phyloP scores from a whole-genome alignment of 352 stramenopile species.

The Pythium phragmiticola region DNA sequence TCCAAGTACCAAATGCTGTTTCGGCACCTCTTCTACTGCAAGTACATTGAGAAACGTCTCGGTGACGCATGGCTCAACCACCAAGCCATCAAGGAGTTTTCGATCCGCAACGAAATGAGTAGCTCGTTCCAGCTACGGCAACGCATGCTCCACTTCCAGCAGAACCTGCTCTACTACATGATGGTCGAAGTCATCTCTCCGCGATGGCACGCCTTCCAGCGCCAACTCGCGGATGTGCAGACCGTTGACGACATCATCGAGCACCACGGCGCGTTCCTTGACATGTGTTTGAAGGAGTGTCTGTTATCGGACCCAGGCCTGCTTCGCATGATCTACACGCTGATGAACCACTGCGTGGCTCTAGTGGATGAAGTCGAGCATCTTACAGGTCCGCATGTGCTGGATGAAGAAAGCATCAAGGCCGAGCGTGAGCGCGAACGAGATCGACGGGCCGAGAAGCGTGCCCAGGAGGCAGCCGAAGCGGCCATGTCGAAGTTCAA shows the following conservation, averaged over 20 bases:
- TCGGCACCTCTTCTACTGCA: constrained; percentile 98
- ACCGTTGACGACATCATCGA: constrained; percentile 96
- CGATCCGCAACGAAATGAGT: constrained; percentile 84
- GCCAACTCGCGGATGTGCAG: constrained; percentile 63
- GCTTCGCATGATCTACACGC: constrained; percentile 91
- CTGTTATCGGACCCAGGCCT: constrained; percentile 96
- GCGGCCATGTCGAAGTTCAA: constrained; percentile 57
- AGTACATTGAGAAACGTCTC: constrained; percentile 97
- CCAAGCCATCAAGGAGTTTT: constrained; percentile 91
- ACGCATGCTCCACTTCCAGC: constrained; percentile 99
- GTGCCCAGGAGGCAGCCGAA: constrained; percentile 73
- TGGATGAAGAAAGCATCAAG: constrained; percentile 88
- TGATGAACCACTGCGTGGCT: constrained; percentile 96
- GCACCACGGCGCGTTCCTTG: constrained; percentile 94
- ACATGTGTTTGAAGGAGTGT: constrained; percentile 96
- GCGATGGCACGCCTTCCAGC: constrained; percentile 90
- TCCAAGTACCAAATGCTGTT: constrained; percentile 99
- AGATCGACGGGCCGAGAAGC: constrained; percentile 78
- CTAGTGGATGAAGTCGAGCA: constrained; percentile 95
- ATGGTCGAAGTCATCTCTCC: constrained; percentile 97
- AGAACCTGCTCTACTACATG: constrained; percentile 99
- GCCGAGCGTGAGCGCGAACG: constrained; percentile 73
- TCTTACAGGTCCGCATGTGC: constrained; percentile 81
- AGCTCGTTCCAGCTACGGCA: constrained; percentile 94
- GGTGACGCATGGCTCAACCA: constrained; percentile 96